Conservation (phyloP, 441 rosid genomes). For the Isatis lusitanica region DNA sequence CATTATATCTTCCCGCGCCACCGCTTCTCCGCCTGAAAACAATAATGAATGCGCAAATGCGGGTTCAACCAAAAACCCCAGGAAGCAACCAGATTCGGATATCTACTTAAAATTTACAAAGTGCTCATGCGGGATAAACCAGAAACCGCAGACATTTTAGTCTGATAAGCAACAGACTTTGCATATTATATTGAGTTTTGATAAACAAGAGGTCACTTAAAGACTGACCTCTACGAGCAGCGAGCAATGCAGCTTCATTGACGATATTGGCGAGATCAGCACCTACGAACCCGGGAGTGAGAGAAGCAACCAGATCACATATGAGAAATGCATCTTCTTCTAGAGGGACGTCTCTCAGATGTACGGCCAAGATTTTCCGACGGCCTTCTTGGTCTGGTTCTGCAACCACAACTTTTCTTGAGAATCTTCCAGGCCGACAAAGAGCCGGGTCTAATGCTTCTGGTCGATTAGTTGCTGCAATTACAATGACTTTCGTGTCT, state of each 20-base stretch:
- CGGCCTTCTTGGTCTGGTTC: slow-evolving; percentile 81
- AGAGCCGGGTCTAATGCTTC: slow-evolving; percentile 74
- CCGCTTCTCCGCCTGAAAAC: slow-evolving; percentile 63
- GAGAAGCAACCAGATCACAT: slow-evolving; percentile 63
- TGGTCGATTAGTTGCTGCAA: slow-evolving; percentile 78
- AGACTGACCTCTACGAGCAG: slow-evolving; percentile 86
- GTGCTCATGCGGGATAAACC: no score
- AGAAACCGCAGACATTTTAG: no score
- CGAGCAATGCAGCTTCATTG: slow-evolving; percentile 79
- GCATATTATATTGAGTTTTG: neutral
- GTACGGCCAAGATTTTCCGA: slow-evolving; percentile 62
- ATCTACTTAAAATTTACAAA: no score
- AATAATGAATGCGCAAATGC: neutral
- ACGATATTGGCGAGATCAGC: slow-evolving; percentile 80
- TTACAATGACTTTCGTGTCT: slow-evolving; percentile 66
- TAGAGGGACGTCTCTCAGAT: slow-evolving; percentile 69
- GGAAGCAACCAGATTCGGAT: neutral
- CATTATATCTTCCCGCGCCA: slow-evolving; percentile 93
- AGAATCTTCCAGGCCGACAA: slow-evolving; percentile 80
- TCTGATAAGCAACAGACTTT: neutral
- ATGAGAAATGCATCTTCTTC: slow-evolving; percentile 64
- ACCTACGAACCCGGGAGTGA: slow-evolving; percentile 73
- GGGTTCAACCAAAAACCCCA: neutral
- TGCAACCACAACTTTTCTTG: slow-evolving; percentile 70
- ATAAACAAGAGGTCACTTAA: neutral